Percentiles rank a stretch among this genome's conserved stretches.
These are phyloP conservation scores for Salix arbutifolia DNA, from an alignment of 345 rosid genomes.

Conservation along the genomic window DNA sequence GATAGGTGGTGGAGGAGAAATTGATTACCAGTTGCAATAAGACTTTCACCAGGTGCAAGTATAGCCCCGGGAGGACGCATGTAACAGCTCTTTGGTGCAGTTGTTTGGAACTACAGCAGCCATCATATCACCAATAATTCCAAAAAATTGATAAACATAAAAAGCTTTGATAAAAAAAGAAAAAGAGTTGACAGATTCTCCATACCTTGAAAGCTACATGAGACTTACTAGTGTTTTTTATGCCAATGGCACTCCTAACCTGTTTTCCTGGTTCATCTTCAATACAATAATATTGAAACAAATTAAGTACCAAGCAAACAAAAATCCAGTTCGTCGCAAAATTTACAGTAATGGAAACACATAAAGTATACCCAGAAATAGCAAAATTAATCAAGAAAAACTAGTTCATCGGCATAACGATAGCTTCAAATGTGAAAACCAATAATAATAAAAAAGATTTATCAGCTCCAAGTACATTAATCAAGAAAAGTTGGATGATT, in stretches of 20 bases:
- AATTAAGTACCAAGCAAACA: too few relatives aligned
- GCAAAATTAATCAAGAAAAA: neutral
- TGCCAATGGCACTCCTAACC: conserved; percentile 34
- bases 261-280: conserved; percentile 38
- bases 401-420: neutral
- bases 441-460: neutral
- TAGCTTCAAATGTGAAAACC: neutral
- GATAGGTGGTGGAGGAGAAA: neutral
- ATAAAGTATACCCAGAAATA: neutral
- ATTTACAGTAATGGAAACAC: neutral
- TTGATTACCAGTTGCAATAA: conserved; percentile 32
- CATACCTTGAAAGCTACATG: conserved; percentile 34
- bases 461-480: neutral
- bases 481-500: neutral
- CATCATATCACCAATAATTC: neutral
- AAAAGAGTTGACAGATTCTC: neutral
- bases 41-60: conserved; percentile 33
- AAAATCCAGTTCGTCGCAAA: neutral
- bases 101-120: conserved; percentile 29
- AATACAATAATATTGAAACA: too few relatives aligned
- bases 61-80: conserved; percentile 38
- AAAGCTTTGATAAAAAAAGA: neutral
- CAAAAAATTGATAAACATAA: neutral
- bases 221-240: conserved; percentile 30
- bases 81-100: conserved; percentile 37